These are phyloP conservation scores for Begonia peltatifolia DNA, from an alignment of 306 rosid species.

Conservation along the genomic window DNA sequence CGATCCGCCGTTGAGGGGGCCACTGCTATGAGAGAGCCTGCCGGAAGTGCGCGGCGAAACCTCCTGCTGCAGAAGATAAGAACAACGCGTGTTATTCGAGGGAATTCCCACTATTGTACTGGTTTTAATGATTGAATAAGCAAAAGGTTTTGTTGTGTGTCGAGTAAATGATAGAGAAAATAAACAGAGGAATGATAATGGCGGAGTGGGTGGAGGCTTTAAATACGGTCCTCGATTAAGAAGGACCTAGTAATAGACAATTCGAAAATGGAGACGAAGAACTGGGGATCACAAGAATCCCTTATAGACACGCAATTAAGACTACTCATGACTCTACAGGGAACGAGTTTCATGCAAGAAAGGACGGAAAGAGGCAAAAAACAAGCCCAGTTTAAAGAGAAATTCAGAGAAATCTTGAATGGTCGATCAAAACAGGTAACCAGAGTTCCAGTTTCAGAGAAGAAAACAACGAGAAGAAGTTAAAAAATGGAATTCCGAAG, in stretches of 20 bases:
- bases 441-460: not conserved
- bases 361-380: not conserved
- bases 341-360: not conserved
- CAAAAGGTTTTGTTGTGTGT: not conserved
- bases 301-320: not conserved
- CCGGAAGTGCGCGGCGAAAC: constrained; percentile 90
- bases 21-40: constrained; percentile 83
- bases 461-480: not conserved
- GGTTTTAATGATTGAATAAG: not conserved
- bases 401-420: too few relatives aligned
- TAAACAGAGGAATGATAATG: not conserved
- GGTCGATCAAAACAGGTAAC: too few relatives aligned
- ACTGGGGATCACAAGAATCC: not conserved
- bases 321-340: not conserved
- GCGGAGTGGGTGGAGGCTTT: not conserved
- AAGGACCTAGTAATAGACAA: not conserved
- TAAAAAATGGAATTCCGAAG: not conserved
- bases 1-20: constrained; percentile 88
- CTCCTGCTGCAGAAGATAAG: constrained; percentile 37
- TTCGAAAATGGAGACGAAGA: not conserved
- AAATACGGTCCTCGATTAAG: not conserved
- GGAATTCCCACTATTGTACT: not conserved
- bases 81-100: not conserved
- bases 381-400: not conserved
- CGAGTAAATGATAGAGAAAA: not conserved